Conservation (phyloP, 495 filamentous ascomycete species). For the Penicillium chermesinum region DNA sequence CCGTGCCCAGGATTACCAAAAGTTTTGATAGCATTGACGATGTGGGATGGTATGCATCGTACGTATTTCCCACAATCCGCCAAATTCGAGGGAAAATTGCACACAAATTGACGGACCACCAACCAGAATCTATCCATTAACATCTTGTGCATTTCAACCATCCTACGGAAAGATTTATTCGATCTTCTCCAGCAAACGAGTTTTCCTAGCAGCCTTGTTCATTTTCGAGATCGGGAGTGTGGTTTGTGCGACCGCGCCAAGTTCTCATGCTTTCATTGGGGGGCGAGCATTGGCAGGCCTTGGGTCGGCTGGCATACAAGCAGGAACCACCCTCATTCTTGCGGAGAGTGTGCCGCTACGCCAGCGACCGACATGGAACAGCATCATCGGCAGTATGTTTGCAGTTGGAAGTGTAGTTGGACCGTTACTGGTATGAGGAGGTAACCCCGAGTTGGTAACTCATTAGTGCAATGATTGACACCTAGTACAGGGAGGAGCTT, state of each 20-base stretch:
- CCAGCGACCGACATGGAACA: conserved; percentile 2
- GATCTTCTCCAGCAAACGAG: conserved; percentile 48
- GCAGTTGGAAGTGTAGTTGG: conserved; percentile 5
- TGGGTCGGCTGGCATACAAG: conserved; percentile 15
- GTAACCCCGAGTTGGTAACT: background rate
- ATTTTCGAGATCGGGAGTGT: conserved; percentile 67
- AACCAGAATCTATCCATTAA: conserved; percentile 52
- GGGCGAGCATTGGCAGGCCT: conserved; percentile 18
- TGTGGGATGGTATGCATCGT: conserved; percentile 60
- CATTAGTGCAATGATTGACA: background rate
- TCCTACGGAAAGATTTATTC: conserved; percentile 60
- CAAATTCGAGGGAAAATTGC: background rate
- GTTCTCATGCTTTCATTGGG: conserved; percentile 51
- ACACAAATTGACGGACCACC: background rate
- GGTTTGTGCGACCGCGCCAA: conserved; percentile 62
- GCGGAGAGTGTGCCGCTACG: background rate
- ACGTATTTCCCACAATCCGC: conserved; percentile 13
- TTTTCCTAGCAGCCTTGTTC: conserved; percentile 54
- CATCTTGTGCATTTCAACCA: conserved; percentile 52
- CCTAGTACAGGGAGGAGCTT: conserved; percentile 1
- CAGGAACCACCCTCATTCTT: conserved; percentile 2
- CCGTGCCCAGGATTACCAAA: conserved; percentile 63
- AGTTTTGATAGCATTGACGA: conserved; percentile 56
- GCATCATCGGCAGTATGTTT: conserved; percentile 6
- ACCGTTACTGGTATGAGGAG: conserved; percentile 1